Conservation (phyloP, 345 rosid species). For the Populus alba region DNA sequence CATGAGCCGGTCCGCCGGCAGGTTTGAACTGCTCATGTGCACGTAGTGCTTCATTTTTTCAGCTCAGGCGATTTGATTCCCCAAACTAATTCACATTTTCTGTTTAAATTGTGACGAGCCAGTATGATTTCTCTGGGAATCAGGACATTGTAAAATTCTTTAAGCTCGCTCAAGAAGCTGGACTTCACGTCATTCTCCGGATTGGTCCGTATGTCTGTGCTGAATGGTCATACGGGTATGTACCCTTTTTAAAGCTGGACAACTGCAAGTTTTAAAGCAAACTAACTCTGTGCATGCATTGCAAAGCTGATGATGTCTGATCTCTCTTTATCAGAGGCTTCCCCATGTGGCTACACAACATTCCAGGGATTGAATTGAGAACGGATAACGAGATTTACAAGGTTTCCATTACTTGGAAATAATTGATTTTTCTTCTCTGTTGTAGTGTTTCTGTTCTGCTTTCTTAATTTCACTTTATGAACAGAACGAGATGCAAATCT, state of each 20-base stretch:
- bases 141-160: constrained; percentile 53
- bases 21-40: not conserved
- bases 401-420: not conserved
- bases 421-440: not conserved
- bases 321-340: constrained; percentile 39
- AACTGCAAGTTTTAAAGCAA: not conserved
- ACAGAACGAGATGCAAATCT: constrained; percentile 65
- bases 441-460: not conserved
- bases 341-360: constrained; percentile 64
- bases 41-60: too few species aligned
- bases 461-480: not conserved
- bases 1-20: constrained; percentile 46
- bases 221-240: constrained; percentile 64
- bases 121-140: constrained; percentile 49
- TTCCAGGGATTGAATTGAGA: constrained; percentile 44
- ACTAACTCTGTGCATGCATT: not conserved
- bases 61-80: too few species aligned
- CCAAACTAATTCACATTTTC: too few species aligned
- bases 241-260: not conserved
- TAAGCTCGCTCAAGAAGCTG: constrained; percentile 43
- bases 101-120: not conserved
- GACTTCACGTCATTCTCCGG: constrained; percentile 52
- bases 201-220: constrained; percentile 82
- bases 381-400: constrained; percentile 35
- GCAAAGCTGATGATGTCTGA: not conserved